Evolutionary conservation across 306 rosid genomes (phyloP), one percentile per base, ranked within the genome.

Genomic region (Prunus mongolica): DNA sequence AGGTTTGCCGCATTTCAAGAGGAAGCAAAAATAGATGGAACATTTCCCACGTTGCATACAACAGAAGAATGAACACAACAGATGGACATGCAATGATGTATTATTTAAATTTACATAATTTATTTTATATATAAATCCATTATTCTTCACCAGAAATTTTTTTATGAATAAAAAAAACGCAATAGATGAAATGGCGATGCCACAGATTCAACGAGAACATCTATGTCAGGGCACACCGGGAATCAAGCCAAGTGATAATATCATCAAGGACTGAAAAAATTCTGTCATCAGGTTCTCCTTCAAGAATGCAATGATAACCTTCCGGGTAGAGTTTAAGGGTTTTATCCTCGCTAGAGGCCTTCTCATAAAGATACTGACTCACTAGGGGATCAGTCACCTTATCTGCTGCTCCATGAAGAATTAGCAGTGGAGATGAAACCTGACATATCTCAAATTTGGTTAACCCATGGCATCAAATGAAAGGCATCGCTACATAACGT

Each of bases 261-360:
- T 93, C 98, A 69, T 84, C 57, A 64, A 89, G 93, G 22, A 84
- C 87, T 28, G 81, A 69, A 54, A 79, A 82, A 71, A 93, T 91
- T 83, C 82, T 87, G 62, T 87, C 93, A 84, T 93, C 96, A 5
- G 96, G 87, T 84, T 93, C 98, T 47, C 98, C 96, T 87, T 93
- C 96, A 69, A 93, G 86, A 78, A 93, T 89, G 84, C 87, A 85
- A 62, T 94, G 96, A 82, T 78, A 90, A 25, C 94, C 87, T 76
- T 79, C 93, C 60, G 86, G 90, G 62, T 91, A 90, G 10, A 88
- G 84, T 82, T 87, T 84, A 16, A 91, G 78, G 60, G 89, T 89
- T 86, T 93, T 88, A 80, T 93, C 94, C 57, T 79, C 79, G 80
- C 92, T 86, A 8, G 93, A 87, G 1, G 98, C 93, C 56, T 74